These are phyloP conservation scores for Carex scoparia DNA, from an alignment of 176 grass and related monocot genomes.

Conservation along the genomic window DNA sequence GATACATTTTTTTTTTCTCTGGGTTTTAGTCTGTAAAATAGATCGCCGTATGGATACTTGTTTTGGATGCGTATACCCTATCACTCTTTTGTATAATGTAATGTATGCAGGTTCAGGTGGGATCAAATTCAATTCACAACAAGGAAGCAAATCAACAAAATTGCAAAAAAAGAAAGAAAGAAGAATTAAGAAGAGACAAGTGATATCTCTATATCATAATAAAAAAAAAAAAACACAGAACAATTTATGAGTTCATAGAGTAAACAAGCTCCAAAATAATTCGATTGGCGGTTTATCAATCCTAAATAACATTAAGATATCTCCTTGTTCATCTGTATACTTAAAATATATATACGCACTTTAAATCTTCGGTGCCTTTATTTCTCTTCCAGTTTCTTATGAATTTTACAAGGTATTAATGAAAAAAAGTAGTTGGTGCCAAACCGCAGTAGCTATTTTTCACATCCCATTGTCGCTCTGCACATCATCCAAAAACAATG, in stretches of 20 bases:
- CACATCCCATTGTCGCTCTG: not conserved
- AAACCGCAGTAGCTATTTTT: not conserved
- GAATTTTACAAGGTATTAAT: not conserved
- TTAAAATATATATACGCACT: not conserved
- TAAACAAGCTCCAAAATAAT: not conserved
- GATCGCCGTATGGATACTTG: not conserved
- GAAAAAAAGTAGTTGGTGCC: not conserved
- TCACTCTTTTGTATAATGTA: not conserved
- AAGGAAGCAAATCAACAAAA: not conserved
- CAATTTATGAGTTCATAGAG: not conserved
- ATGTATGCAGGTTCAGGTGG: not conserved
- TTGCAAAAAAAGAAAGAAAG: not conserved
- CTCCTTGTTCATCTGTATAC: constrained; percentile 4
- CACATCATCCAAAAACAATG: not conserved
- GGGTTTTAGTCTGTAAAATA: not conserved
- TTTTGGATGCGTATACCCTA: not conserved
- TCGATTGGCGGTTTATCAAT: not conserved
- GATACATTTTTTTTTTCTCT: not conserved
- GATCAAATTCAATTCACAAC: not conserved
- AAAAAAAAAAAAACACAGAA: not conserved
- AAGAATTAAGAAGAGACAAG: not conserved
- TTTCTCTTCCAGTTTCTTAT: not conserved
- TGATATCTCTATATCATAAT: not conserved
- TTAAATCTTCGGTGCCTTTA: not conserved
- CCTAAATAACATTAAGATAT: not conserved